phyloP scores from a whole-genome alignment of 176 grass and related monocot genomes.

The Cenchrus purpureus region DNA sequence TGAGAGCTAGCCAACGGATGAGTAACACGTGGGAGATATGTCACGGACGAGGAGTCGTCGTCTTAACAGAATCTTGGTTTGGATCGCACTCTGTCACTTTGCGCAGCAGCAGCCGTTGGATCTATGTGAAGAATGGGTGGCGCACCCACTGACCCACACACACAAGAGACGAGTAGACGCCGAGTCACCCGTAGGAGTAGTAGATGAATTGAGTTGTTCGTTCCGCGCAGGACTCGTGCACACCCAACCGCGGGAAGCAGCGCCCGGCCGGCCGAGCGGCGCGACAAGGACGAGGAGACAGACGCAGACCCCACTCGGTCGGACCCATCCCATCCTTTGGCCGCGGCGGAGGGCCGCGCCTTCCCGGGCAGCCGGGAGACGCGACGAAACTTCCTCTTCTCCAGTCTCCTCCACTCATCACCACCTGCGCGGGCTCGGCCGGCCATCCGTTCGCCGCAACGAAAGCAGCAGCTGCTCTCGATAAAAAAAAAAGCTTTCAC shows the following conservation, averaged over 20 bases:
- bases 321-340: background rate
- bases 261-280: background rate
- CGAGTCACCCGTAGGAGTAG: background rate
- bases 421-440: background rate
- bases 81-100: background rate
- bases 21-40: no score
- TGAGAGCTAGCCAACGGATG: no score
- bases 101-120: background rate
- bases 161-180: background rate
- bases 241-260: background rate
- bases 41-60: no score
- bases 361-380: no score
- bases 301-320: no score
- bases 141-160: background rate
- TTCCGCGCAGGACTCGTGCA: no score
- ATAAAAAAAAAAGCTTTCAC: background rate
- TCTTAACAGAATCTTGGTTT: background rate
- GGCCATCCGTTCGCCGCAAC: background rate
- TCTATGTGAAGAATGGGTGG: background rate
- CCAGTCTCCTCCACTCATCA: no score
- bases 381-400: background rate
- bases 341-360: background rate
- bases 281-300: no score
- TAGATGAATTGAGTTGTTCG: background rate
- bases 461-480: background rate